Base-by-base conservation (phyloP, 208 protist genomes). In the Acanthamoeba triangularis region DNA sequence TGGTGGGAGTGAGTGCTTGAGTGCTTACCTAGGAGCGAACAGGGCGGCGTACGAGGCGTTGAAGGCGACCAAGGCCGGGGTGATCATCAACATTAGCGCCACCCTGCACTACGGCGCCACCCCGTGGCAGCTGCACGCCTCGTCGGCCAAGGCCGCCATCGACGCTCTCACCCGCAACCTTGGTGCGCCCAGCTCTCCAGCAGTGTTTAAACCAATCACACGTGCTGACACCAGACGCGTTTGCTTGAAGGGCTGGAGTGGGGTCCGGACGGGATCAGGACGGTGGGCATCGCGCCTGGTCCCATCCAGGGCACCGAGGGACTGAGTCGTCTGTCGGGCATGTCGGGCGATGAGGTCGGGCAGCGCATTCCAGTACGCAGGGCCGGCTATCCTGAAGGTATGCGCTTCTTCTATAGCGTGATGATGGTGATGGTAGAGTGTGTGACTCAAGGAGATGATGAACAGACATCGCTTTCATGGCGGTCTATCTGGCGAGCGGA, bases 21-120 rank as follows among this genome's bases (percentile, higher is more conserved):
- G 37, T 20, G 13, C 78, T 30, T n/a, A 87, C 37, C 25, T 52
- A 49, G 35, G 14, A 23, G 84, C 7, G 14, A 23, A 49, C 14
- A 65, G 59, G 20, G 96, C 96, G 3, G 61, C 56, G n/a, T 87
- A 88, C 20, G 80, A 93, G 35, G 88, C 63, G 13, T 49, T 97
- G 35, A 97, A 96, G 76, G 69, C 85, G 8, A 52, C 14, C 23
- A 44, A 44, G n/a, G 80, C 23, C 28, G 80, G 63, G 13, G 28
- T 94, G 28, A 97, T 97, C 33, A 97, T 97, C 72, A 97, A 97
- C 93, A 97, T 97, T 61, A 93, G 78, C 69, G 95, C 95, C 35
- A 97, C 61, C 10, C 74, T 97, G 6, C 96, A 96, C 54, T 95
- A 96, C 33, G 85, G 65, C 16, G 95, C 93, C 49, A 96, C 94